Percentiles rank a stretch among this genome's conserved stretches.
Evolutionary conservation across 306 rosid species (phyloP).

Genomic region (Herpetospermum pedunculosum): DNA sequence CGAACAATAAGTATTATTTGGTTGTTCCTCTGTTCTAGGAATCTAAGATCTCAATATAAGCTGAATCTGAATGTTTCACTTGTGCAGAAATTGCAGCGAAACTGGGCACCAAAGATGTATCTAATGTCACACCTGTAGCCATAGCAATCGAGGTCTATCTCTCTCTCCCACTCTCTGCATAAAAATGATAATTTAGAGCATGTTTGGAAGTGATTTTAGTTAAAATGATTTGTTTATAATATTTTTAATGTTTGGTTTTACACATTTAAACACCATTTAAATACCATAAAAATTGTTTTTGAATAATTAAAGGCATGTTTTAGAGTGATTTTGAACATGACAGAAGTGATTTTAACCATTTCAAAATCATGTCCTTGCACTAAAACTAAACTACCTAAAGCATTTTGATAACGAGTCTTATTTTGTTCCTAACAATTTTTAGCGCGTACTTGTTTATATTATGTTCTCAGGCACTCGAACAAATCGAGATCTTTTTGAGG

Average conservation of each 20-base stretch:
- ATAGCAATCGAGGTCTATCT: slow-evolving; percentile 79
- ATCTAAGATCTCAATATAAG: neutral
- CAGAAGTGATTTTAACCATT: too few relatives aligned
- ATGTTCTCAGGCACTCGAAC: slow-evolving; percentile 61
- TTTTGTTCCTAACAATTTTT: neutral
- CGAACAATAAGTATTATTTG: neutral
- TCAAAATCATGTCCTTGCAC: too few relatives aligned
- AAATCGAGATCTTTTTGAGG: slow-evolving; percentile 48
- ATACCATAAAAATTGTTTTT: too few relatives aligned
- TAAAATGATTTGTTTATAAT: too few relatives aligned
- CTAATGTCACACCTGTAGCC: slow-evolving; percentile 53
- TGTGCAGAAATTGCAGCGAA: slow-evolving; percentile 70
- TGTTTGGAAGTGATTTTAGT: too few relatives aligned
- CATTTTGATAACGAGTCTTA: slow-evolving; percentile 2
- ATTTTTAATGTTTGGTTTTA: too few relatives aligned
- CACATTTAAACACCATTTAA: too few relatives aligned
- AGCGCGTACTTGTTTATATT: neutral
- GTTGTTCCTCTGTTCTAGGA: neutral
- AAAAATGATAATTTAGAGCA: neutral
- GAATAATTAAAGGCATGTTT: too few relatives aligned
- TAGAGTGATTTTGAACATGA: too few relatives aligned
- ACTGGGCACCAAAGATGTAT: slow-evolving; percentile 49
- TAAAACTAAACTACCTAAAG: neutral
- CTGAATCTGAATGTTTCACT: neutral
- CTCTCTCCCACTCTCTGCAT: slow-evolving; percentile 14